Conservation (phyloP, 2,329 filamentous ascomycete species). For the Fusarium mangiferae region DNA sequence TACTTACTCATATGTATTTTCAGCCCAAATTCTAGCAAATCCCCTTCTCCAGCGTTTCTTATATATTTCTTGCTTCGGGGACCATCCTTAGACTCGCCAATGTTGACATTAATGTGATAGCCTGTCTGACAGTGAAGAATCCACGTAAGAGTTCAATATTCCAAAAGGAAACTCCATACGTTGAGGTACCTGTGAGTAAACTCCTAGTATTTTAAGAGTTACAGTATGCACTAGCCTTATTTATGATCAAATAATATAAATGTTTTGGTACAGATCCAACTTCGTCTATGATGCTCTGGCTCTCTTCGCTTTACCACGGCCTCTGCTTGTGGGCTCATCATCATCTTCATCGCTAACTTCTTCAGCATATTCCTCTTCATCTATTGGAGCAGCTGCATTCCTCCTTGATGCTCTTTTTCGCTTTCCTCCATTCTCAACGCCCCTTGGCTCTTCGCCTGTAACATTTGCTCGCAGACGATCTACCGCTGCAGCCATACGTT, state of each 20-base stretch:
- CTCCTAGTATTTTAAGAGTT: neutral
- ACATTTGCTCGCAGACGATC: conserved; percentile 66
- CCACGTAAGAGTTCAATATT: neutral
- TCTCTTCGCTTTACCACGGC: conserved; percentile 32
- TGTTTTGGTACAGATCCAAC: neutral
- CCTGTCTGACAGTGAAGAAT: neutral
- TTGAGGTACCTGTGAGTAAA: neutral
- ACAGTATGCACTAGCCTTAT: no score
- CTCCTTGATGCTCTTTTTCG: conserved; percentile 38
- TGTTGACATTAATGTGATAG: neutral
- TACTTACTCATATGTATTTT: conserved; percentile 36
- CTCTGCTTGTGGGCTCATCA: neutral
- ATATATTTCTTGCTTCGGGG: conserved; percentile 1
- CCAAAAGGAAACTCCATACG: neutral
- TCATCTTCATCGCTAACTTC: conserved; percentile 26
- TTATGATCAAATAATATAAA: neutral
- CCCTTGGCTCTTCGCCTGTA: conserved; percentile 21
- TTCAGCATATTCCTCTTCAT: conserved; percentile 28
- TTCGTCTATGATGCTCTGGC: conserved; percentile 29
- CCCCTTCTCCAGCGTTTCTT: conserved; percentile 1
- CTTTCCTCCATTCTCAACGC: conserved; percentile 28
- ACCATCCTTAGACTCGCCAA: neutral
- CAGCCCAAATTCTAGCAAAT: conserved; percentile 13
- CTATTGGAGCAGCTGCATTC: conserved; percentile 24
- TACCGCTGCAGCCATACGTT: conserved; percentile 81